Evolutionary conservation across 495 filamentous ascomycete genomes (phyloP).

Genomic region (Bryoglossum gracile): DNA sequence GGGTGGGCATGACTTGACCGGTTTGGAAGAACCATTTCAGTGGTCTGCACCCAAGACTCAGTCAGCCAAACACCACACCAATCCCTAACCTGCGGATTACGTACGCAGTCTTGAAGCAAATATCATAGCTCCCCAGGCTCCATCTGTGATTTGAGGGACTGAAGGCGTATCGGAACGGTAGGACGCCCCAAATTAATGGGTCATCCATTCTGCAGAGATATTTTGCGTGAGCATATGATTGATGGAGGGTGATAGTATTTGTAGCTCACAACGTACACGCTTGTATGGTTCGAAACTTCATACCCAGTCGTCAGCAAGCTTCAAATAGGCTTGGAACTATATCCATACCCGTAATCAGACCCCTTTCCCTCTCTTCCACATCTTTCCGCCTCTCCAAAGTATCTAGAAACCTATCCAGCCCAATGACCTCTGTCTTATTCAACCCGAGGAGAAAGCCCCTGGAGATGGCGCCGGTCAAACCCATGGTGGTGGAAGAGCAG

Average conservation of each 20-base stretch:
- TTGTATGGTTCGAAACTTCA: constrained; percentile 88
- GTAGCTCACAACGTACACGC: constrained; percentile 65
- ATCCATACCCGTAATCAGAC: constrained; percentile 72
- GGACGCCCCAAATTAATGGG: constrained; percentile 82
- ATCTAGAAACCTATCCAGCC: constrained; percentile 67
- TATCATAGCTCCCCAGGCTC: constrained; percentile 85
- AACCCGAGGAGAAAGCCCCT: constrained; percentile 40
- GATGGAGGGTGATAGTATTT: constrained; percentile 2
- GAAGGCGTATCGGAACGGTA: constrained; percentile 64
- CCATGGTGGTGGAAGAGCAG: constrained; percentile 47
- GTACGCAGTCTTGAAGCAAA: constrained; percentile 73
- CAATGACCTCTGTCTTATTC: constrained; percentile 56
- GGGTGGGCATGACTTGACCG: constrained; percentile 85
- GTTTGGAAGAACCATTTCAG: constrained; percentile 65
- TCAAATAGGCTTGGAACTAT: background rate
- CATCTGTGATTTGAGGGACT: constrained; percentile 71
- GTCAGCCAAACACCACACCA: constrained; percentile 2
- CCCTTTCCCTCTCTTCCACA: constrained; percentile 58
- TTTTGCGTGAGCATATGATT: background rate
- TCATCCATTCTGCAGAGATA: constrained; percentile 68
- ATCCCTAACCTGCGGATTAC: background rate
- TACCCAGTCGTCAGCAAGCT: constrained; percentile 6
- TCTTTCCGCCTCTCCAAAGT: constrained; percentile 66
- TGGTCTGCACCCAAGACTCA: constrained; percentile 32
- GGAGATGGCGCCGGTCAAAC: constrained; percentile 37